Percentiles rank a stretch among this genome's conserved stretches.
phyloP scores from a whole-genome alignment of 345 rosid species.

The Euphorbia peplus region DNA sequence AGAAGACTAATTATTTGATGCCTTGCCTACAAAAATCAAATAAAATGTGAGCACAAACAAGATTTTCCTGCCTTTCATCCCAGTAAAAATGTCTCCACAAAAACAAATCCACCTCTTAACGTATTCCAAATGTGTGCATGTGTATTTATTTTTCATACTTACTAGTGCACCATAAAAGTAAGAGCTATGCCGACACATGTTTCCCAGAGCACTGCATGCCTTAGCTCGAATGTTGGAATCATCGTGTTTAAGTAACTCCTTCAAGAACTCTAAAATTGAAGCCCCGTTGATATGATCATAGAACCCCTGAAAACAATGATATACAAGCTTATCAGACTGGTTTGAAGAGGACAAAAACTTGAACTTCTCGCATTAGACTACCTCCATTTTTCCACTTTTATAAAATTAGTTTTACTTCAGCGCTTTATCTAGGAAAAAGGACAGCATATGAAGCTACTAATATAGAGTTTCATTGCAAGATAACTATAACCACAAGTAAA shows the following conservation, averaged over 20 bases:
- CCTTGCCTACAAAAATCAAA: conserved; percentile 53
- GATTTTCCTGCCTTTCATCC: neutral
- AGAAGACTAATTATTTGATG: conserved; percentile 63
- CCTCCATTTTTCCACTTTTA: too few relatives aligned
- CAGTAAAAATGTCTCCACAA: too few relatives aligned
- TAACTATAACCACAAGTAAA: too few relatives aligned
- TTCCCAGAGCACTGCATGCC: conserved; percentile 93
- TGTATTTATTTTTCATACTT: conserved; percentile 27
- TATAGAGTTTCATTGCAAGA: too few relatives aligned
- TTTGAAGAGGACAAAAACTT: too few relatives aligned
- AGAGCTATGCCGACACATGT: conserved; percentile 91
- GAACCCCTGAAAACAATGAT: conserved; percentile 63
- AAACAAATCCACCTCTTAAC: neutral
- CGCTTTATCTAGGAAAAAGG: too few relatives aligned
- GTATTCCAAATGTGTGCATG: neutral
- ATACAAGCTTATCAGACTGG: conserved; percentile 19
- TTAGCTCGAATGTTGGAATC: conserved; percentile 90
- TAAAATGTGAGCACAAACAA: conserved; percentile 19
- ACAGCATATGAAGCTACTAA: too few relatives aligned
- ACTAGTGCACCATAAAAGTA: conserved; percentile 76
- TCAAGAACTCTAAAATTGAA: conserved; percentile 57
- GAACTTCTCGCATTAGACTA: neutral
- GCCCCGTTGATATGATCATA: conserved; percentile 81
- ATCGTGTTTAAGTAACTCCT: conserved; percentile 62
- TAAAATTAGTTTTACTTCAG: too few relatives aligned